Evolutionary conservation across 1,139 yeast species (phyloP), one percentile per base, ranked within the genome.

Genomic region (Hemisphaericaspora lyxosophila): DNA sequence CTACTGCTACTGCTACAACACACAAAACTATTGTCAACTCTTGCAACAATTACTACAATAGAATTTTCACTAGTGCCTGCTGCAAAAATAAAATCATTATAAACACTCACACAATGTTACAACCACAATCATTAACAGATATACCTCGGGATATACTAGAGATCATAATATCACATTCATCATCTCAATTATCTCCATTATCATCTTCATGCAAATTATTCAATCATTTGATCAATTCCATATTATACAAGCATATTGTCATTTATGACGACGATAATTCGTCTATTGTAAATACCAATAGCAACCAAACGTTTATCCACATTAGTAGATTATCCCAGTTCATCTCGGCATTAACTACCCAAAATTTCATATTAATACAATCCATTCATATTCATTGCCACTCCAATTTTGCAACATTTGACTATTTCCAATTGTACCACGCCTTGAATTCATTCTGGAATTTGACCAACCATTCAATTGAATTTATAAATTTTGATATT

Each of bases 401-500:
- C 23, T 45, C 49, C n/a, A 44, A 42, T 19, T 46, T 47, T 13
- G 36, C 40, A 14, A 22, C 26, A 7, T 45, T 38, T 37, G 45
- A 47, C 15, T 47, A 45, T 33, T 29, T 29, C 2, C 31, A 24
- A 11, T 39, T 47, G 23, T 47, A 47, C 23, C 15, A 19, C 3
- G 36, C 34, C 24, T 37, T 47, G 8, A 34, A 39, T 18, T 11
- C 25, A 8, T 44, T 40, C 17, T 47, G 49, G 49, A 26, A 28
- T 7, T 6, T 18, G 2, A 16, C 25, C 5, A 26, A 41, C 7
- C 46, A 47, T 31, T 31, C 42, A 5, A 47, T 47, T 8, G 43
- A 47, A 23, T 42, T 47, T 34, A 39, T 43, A 8, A 47, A 47
- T 23, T 46, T 41, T 34, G 50, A 47, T 30, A 34, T 42, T 18